These are phyloP conservation scores for Flaveria sonorensis DNA, from an alignment of 129 eudicot species.

Conservation along the genomic window DNA sequence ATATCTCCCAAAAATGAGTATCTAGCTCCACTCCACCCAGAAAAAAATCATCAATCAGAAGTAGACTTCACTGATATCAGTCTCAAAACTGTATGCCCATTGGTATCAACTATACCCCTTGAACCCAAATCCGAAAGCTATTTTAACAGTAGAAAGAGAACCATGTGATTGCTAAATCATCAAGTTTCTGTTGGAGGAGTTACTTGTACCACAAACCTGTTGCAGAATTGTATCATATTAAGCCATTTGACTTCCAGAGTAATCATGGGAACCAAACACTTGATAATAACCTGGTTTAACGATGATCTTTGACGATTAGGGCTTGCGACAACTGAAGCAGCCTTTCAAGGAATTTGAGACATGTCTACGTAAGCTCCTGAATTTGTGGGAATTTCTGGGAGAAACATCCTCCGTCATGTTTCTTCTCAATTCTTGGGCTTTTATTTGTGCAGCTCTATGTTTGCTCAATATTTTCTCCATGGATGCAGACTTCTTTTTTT, in stretches of 20 bases:
- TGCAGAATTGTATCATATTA: background rate
- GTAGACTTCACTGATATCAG: slow-evolving; percentile 12
- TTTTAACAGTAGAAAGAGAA: slow-evolving; percentile 8
- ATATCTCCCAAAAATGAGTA: slow-evolving; percentile 28
- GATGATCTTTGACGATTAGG: slow-evolving; percentile 29
- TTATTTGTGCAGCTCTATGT: slow-evolving; percentile 64
- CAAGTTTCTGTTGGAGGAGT: slow-evolving; percentile 24
- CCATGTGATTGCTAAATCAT: background rate
- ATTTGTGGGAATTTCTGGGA: slow-evolving; percentile 39
- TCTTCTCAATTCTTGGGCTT: slow-evolving; percentile 70
- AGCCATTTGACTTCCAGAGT: background rate
- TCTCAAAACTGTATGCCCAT: slow-evolving; percentile 14
- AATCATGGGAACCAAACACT: background rate
- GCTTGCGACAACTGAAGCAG: slow-evolving; percentile 47
- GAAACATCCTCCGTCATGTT: slow-evolving; percentile 37
- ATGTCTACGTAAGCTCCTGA: slow-evolving; percentile 30
- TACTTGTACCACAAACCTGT: slow-evolving; percentile 18
- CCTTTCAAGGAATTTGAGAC: slow-evolving; percentile 33
- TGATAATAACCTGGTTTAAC: slow-evolving; percentile 27
- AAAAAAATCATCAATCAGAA: slow-evolving; percentile 26
- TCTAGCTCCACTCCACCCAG: slow-evolving; percentile 5
- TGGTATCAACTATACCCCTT: slow-evolving; percentile 1
- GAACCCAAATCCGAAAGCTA: slow-evolving; percentile 23
- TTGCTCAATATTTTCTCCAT: slow-evolving; percentile 86
- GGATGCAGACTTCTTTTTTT: slow-evolving; percentile 78